A percentile compares a stretch with the other conserved stretches of the same genome.
These are phyloP conservation scores for Colletotrichum coccodes DNA, from an alignment of 2,329 filamentous ascomycete genomes.

Conservation along the genomic window DNA sequence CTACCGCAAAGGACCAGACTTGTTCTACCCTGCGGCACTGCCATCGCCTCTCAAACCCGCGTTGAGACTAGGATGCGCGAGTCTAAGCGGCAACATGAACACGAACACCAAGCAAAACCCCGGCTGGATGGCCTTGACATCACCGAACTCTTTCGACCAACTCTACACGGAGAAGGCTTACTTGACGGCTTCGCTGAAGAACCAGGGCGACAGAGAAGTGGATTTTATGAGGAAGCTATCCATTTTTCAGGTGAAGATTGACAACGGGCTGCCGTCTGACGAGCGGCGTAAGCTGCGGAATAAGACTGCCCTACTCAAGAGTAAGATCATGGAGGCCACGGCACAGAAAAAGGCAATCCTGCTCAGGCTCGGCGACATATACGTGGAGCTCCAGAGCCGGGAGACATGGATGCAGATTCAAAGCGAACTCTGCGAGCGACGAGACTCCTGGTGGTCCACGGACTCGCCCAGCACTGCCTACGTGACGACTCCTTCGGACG, in stretches of 20 bases:
- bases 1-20: not conserved
- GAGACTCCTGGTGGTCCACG: slow-evolving; percentile 3
- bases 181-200: slow-evolving; percentile 52
- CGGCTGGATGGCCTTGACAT: slow-evolving; percentile 41
- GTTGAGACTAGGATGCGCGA: not conserved
- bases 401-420: slow-evolving; percentile 50
- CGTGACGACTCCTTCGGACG: not conserved
- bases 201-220: slow-evolving; percentile 48
- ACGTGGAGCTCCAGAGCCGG: slow-evolving; percentile 58
- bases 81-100: not conserved
- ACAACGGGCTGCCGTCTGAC: slow-evolving; percentile 25
- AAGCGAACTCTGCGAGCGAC: slow-evolving; percentile 33
- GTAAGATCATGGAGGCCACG: slow-evolving; percentile 54
- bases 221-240: slow-evolving; percentile 52
- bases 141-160: slow-evolving; percentile 51
- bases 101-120: slow-evolving; percentile 8
- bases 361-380: slow-evolving; percentile 58
- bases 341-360: slow-evolving; percentile 58
- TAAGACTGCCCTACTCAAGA: slow-evolving; percentile 51
- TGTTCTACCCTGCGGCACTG: not conserved
- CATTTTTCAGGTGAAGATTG: slow-evolving; percentile 45
- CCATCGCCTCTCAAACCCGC: not conserved
- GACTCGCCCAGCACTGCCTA: slow-evolving; percentile 11
- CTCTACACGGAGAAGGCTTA: slow-evolving; percentile 59
- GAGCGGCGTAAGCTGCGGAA: slow-evolving; percentile 49